Percentiles rank a stretch among this genome's conserved stretches.
Evolutionary conservation across 768 basidiomycete species (phyloP).

Genomic region (Podaxis carcinomalis): DNA sequence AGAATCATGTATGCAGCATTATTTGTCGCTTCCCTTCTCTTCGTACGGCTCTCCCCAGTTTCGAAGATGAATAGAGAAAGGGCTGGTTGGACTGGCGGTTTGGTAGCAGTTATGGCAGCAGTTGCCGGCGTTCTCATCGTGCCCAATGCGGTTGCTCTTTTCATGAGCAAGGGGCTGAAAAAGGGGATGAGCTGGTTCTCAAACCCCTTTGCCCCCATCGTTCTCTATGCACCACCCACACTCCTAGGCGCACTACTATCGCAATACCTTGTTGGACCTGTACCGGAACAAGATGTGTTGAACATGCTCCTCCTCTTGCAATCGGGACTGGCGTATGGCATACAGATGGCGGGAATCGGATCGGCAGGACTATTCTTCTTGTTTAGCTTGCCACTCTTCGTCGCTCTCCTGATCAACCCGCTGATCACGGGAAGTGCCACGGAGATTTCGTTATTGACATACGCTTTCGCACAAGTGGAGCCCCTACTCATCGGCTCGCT

Average conservation of each 20-base stretch:
- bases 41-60: slow-evolving; percentile 36
- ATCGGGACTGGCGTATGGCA: slow-evolving; percentile 43
- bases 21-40: slow-evolving; percentile 38
- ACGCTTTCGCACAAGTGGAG: slow-evolving; percentile 54
- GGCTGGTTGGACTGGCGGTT: slow-evolving; percentile 37
- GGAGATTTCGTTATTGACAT: slow-evolving; percentile 53
- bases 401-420: slow-evolving; percentile 47
- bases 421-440: slow-evolving; percentile 24
- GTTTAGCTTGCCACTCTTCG: slow-evolving; percentile 50
- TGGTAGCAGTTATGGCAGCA: slow-evolving; percentile 45
- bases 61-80: slow-evolving; percentile 15
- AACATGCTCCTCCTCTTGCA: slow-evolving; percentile 60
- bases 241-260: slow-evolving; percentile 60
- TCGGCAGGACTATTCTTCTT: slow-evolving; percentile 76
- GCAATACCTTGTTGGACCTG: slow-evolving; percentile 52
- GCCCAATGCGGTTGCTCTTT: slow-evolving; percentile 67
- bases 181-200: slow-evolving; percentile 87
- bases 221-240: slow-evolving; percentile 73
- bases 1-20: slow-evolving; percentile 55
- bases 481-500: slow-evolving; percentile 57
- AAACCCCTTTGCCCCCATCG: slow-evolving; percentile 57
- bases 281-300: slow-evolving; percentile 59
- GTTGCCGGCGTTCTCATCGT: slow-evolving; percentile 53
- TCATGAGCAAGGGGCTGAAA: slow-evolving; percentile 59
- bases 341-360: slow-evolving; percentile 70